These are phyloP conservation scores for Elasticomyces elasticus DNA, from an alignment of 495 filamentous ascomycete species.

Conservation along the genomic window DNA sequence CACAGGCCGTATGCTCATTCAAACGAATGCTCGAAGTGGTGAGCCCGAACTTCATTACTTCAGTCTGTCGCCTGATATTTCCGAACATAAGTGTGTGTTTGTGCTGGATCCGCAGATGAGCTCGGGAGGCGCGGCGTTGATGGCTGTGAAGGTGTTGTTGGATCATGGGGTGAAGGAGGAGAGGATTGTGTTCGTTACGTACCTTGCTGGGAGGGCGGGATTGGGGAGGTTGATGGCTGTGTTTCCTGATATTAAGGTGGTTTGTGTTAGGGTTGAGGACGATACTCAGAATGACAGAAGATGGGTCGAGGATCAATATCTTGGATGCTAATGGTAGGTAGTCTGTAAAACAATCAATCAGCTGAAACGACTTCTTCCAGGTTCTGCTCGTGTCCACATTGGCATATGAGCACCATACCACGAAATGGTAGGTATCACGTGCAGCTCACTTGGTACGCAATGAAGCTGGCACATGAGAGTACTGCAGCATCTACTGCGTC, in stretches of 20 bases:
- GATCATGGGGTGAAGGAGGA: conserved; percentile 87
- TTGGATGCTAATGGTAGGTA: conserved; percentile 74
- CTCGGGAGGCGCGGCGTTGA: conserved; percentile 82
- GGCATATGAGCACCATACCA: no score
- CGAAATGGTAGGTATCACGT: no score
- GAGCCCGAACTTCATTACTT: conserved; percentile 89
- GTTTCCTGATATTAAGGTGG: conserved; percentile 73
- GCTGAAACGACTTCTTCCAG: no score
- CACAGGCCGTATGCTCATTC: conserved; percentile 80
- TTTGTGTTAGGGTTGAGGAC: conserved; percentile 68
- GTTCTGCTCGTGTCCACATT: no score
- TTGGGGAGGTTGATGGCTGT: conserved; percentile 74
- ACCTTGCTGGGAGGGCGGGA: conserved; percentile 70
- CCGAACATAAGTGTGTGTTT: conserved; percentile 64
- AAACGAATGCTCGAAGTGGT: conserved; percentile 69
- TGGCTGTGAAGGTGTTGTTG: conserved; percentile 88
- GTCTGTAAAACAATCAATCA: no score
- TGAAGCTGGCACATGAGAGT: no score
- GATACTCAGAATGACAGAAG: conserved; percentile 66
- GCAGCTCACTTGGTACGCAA: no score
- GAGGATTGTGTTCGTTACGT: conserved; percentile 80
- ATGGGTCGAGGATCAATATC: conserved; percentile 76
- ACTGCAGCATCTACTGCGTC: no score
- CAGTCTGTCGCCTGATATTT: conserved; percentile 61
- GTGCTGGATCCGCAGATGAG: conserved; percentile 90